phyloP scores from a whole-genome alignment of 2,329 filamentous ascomycete species.

The Daldinia eschscholtzii region DNA sequence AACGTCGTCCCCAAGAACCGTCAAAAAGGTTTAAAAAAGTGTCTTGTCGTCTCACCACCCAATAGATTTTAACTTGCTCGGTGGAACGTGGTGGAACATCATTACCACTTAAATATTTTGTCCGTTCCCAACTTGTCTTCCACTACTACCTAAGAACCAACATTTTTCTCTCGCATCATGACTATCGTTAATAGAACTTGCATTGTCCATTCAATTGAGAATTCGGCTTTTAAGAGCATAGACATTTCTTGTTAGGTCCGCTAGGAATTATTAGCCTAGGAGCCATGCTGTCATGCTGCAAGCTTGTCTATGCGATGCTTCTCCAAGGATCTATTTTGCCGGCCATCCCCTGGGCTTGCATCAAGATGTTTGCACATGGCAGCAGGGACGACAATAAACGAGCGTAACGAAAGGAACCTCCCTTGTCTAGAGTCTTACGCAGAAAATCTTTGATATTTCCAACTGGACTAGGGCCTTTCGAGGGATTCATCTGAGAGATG shows the following conservation, averaged over 20 bases:
- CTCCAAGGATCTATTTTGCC: constrained; percentile 48
- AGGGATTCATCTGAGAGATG: constrained; percentile 1
- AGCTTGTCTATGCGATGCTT: constrained; percentile 36
- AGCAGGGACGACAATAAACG: constrained; percentile 45
- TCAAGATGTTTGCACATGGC: constrained; percentile 53
- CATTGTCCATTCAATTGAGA: constrained; percentile 26
- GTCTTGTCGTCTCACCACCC: background rate
- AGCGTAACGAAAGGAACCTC: constrained; percentile 12
- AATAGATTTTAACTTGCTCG: constrained; percentile 25
- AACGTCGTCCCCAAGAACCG: constrained; percentile 23
- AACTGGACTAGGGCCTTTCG: constrained; percentile 8
- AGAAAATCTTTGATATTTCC: constrained; percentile 17
- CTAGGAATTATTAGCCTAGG: constrained; percentile 39
- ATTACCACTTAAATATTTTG: constrained; percentile 14
- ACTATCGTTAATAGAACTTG: constrained; percentile 14
- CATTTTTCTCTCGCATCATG: constrained; percentile 23
- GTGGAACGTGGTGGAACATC: constrained; percentile 15
- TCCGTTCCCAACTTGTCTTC: constrained; percentile 37
- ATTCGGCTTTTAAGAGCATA: constrained; percentile 30
- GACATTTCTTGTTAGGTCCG: constrained; percentile 15
- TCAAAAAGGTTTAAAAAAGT: constrained; percentile 20
- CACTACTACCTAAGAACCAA: constrained; percentile 38
- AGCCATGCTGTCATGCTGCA: constrained; percentile 27
- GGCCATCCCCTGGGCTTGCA: constrained; percentile 47
- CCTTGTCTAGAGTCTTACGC: constrained; percentile 26